Evolutionary conservation across 768 basidiomycete species (phyloP).

Genomic region (Lactifluus pinguis): DNA sequence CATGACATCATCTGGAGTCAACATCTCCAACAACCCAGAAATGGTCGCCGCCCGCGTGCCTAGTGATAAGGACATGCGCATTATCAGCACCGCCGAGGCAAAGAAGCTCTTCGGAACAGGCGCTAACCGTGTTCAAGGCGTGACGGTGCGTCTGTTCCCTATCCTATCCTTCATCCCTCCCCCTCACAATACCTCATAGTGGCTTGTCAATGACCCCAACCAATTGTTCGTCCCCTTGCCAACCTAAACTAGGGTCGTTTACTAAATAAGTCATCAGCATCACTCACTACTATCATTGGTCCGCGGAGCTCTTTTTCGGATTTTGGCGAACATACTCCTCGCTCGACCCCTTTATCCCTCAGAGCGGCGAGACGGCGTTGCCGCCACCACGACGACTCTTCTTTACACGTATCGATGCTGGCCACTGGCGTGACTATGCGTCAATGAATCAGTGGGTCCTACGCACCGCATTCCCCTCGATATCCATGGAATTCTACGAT

Average conservation of each 20-base stretch:
- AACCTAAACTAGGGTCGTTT: neutral
- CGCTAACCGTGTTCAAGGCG: conserved; percentile 72
- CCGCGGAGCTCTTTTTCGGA: conserved; percentile 86
- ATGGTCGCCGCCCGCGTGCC: conserved; percentile 56
- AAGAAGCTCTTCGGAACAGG: conserved; percentile 56
- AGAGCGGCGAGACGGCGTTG: conserved; percentile 59
- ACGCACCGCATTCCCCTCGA: conserved; percentile 70
- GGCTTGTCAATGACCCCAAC: conserved; percentile 66
- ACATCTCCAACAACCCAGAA: conserved; percentile 48
- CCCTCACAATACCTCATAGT: too few relatives aligned
- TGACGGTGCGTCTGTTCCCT: conserved; percentile 40
- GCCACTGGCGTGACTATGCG: conserved; percentile 87
- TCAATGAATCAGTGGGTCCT: conserved; percentile 86
- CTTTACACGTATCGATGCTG: conserved; percentile 64
- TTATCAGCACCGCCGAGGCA: conserved; percentile 65
- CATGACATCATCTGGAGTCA: conserved; percentile 63
- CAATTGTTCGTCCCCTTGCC: conserved; percentile 55
- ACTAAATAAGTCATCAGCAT: conserved; percentile 38
- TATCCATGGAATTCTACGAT: conserved; percentile 67
- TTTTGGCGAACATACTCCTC: conserved; percentile 86
- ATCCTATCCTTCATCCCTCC: conserved; percentile 24
- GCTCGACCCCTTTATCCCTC: conserved; percentile 59
- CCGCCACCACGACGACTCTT: conserved; percentile 66
- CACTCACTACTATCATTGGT: conserved; percentile 91
- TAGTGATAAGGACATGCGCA: conserved; percentile 66